phyloP scores from a whole-genome alignment of 129 eudicot genomes.

The Chrysanthemum lavandulifolium region DNA sequence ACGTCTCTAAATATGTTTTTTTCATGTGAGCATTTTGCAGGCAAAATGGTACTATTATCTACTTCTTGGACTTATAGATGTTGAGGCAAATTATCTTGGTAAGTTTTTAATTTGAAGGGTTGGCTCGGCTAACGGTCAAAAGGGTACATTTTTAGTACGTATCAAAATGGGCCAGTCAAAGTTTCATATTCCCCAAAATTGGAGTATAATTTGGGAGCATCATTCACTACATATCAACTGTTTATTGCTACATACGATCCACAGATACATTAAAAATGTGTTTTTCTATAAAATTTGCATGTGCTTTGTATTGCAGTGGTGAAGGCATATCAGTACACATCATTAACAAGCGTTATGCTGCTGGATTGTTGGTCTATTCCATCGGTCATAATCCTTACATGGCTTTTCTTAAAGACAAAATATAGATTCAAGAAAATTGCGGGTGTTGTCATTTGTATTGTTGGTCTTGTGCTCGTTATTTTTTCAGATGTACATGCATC shows the following conservation, averaged over 20 bases:
- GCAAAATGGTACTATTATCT: conserved; percentile 87
- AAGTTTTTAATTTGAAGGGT: conserved; percentile 8
- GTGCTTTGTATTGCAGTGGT: conserved; percentile 60
- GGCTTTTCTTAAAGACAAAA: conserved; percentile 87
- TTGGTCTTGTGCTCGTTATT: conserved; percentile 74
- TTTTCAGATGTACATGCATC: conserved; percentile 90
- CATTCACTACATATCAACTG: background rate
- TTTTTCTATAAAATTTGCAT: background rate
- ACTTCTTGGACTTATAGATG: conserved; percentile 82
- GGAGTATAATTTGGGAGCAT: too few relatives aligned
- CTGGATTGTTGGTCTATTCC: conserved; percentile 98
- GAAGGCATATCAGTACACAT: conserved; percentile 93
- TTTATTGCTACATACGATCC: background rate
- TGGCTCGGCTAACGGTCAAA: too few relatives aligned
- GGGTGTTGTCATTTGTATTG: conserved; percentile 76
- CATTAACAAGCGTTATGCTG: conserved; percentile 88
- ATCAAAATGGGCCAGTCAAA: too few relatives aligned
- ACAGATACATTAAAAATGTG: background rate
- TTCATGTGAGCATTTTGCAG: conserved; percentile 37
- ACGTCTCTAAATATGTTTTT: background rate
- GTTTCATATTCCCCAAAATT: too few relatives aligned
- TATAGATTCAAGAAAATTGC: conserved; percentile 53
- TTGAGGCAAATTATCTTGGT: conserved; percentile 94
- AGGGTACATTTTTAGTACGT: too few relatives aligned
- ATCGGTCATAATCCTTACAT: conserved; percentile 70